Percentiles rank a stretch among this genome's conserved stretches.
Evolutionary conservation across 805 yeast species (phyloP).

Genomic region (Soucietia sequanensis): DNA sequence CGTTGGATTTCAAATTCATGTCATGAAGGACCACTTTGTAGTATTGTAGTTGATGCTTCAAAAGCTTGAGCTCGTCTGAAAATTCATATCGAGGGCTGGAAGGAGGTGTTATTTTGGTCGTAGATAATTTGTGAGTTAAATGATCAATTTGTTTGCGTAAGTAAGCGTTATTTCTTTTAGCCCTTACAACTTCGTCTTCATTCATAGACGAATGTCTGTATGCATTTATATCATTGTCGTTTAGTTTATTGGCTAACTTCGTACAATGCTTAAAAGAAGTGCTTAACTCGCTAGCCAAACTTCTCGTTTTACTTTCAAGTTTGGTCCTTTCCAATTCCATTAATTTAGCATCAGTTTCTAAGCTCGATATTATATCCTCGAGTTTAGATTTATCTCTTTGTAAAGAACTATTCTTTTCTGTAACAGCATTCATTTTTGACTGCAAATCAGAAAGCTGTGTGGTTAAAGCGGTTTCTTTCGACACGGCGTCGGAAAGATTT

Average conservation of each 20-base stretch:
- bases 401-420: slow-evolving; percentile 17
- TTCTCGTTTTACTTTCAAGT: slow-evolving; percentile 26
- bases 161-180: slow-evolving; percentile 16
- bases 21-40: slow-evolving; percentile 50
- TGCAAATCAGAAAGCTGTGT: slow-evolving; percentile 8
- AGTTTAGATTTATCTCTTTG: slow-evolving; percentile 24
- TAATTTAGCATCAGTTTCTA: slow-evolving; percentile 29
- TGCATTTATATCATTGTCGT: slow-evolving; percentile 19
- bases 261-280: slow-evolving; percentile 27
- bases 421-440: slow-evolving; percentile 15
- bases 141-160: slow-evolving; percentile 31
- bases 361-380: slow-evolving; percentile 20
- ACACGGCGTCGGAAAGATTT: slow-evolving; percentile 19
- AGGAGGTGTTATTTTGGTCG: slow-evolving; percentile 21
- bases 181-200: slow-evolving; percentile 15
- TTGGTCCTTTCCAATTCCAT: slow-evolving; percentile 27
- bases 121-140: slow-evolving; percentile 18
- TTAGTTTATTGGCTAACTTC: slow-evolving; percentile 27
- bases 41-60: slow-evolving; percentile 43
- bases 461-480: slow-evolving; percentile 16
- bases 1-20: slow-evolving; percentile 32
- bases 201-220: slow-evolving; percentile 27
- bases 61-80: slow-evolving; percentile 12
- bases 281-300: slow-evolving; percentile 28
- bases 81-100: slow-evolving; percentile 17